A percentile compares a stretch with the other conserved stretches of the same genome.
Conservation (phyloP, 345 rosid species). For the Trapa incisa region DNA sequence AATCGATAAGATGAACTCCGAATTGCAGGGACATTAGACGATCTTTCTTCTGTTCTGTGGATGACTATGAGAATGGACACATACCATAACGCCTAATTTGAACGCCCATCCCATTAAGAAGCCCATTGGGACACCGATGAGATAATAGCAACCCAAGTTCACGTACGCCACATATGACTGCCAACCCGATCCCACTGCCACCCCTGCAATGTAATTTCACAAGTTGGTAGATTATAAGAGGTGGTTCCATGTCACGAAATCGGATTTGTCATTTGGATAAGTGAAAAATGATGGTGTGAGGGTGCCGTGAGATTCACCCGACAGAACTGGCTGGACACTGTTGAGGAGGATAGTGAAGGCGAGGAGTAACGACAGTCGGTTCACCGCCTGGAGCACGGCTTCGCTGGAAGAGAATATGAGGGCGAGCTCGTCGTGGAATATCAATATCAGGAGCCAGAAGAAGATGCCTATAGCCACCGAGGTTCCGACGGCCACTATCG, state of each 20-base stretch:
- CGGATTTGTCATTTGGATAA: too few species aligned
- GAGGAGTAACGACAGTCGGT: slow-evolving; percentile 41
- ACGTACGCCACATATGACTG: slow-evolving; percentile 81
- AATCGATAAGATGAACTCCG: not conserved
- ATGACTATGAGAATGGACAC: not conserved
- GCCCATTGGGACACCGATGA: slow-evolving; percentile 71
- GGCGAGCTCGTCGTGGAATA: slow-evolving; percentile 29
- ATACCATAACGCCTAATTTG: slow-evolving; percentile 65
- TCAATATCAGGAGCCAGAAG: slow-evolving; percentile 42
- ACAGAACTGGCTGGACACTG: slow-evolving; percentile 79
- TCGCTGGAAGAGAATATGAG: slow-evolving; percentile 51
- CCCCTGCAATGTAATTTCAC: slow-evolving; percentile 28
- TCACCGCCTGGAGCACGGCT: slow-evolving; percentile 44
- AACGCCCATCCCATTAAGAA: slow-evolving; percentile 88
- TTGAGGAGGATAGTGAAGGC: slow-evolving; percentile 76
- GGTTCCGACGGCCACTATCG: slow-evolving; percentile 40
- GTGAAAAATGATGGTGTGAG: too few species aligned
- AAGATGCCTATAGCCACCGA: slow-evolving; percentile 44
- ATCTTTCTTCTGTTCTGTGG: too few species aligned
- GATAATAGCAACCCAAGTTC: slow-evolving; percentile 80
- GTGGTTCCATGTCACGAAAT: too few species aligned
- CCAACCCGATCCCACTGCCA: slow-evolving; percentile 97
- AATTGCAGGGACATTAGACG: too few species aligned
- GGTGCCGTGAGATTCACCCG: slow-evolving; percentile 26
- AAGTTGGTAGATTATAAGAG: too few species aligned